These are phyloP conservation scores for Tricholoma matsutake DNA, from an alignment of 768 basidiomycete genomes.

Conservation along the genomic window DNA sequence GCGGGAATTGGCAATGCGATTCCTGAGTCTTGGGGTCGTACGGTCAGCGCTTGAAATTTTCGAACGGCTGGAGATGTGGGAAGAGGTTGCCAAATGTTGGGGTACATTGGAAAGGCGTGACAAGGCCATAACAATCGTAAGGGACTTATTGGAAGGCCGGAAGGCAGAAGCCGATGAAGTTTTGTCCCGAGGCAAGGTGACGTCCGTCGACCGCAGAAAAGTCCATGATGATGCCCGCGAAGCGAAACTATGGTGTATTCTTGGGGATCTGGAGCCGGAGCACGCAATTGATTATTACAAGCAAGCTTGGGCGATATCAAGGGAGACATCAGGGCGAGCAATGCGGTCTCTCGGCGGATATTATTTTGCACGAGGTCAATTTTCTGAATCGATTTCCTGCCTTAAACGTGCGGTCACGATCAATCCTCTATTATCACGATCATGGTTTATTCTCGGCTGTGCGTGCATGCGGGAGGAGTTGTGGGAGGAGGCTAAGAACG, in stretches of 20 bases:
- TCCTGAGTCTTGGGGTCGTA: slow-evolving; percentile 81
- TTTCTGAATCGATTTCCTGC: slow-evolving; percentile 56
- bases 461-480: slow-evolving; percentile 77
- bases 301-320: slow-evolving; percentile 81
- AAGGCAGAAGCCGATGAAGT: slow-evolving; percentile 83
- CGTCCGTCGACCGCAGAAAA: slow-evolving; percentile 37
- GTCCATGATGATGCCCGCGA: slow-evolving; percentile 64
- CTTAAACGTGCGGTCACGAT: slow-evolving; percentile 78
- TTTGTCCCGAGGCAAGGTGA: slow-evolving; percentile 54
- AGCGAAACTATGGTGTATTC: slow-evolving; percentile 92
- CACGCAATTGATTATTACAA: slow-evolving; percentile 72
- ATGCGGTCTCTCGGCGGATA: slow-evolving; percentile 90
- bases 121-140: slow-evolving; percentile 76
- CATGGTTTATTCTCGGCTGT: slow-evolving; percentile 98
- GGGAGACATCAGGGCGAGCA: slow-evolving; percentile 79
- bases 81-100: slow-evolving; percentile 90
- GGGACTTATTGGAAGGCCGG: slow-evolving; percentile 78
- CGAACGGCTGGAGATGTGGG: slow-evolving; percentile 97
- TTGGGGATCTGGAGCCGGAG: slow-evolving; percentile 86
- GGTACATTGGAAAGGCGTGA: slow-evolving; percentile 76
- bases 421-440: slow-evolving; percentile 81
- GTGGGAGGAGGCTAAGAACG: slow-evolving; percentile 81
- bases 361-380: slow-evolving; percentile 70
- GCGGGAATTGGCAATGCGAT: slow-evolving; percentile 81
- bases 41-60: slow-evolving; percentile 93